Evolutionary conservation across 306 rosid genomes (phyloP).

Genomic region (Prosopis cineraria): DNA sequence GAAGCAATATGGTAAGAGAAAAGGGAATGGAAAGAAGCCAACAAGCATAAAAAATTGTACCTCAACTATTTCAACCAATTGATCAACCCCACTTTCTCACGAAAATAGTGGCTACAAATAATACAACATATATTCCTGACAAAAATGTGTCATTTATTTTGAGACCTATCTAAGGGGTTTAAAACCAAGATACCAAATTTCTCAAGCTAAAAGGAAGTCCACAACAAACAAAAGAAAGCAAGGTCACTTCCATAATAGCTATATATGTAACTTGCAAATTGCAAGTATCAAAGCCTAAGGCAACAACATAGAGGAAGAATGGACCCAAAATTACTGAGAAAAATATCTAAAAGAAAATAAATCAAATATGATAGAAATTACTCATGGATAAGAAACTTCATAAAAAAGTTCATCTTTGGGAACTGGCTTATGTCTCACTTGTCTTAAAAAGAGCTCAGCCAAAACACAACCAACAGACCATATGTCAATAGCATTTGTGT

Average conservation of each 20-base stretch:
- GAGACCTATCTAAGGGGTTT: neutral
- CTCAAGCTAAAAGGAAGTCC: no score
- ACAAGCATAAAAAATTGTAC: slow-evolving; percentile 28
- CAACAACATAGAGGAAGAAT: no score
- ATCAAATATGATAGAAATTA: no score
- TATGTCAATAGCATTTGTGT: slow-evolving; percentile 77
- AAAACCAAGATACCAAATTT: no score
- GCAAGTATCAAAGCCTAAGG: no score
- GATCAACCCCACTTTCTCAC: slow-evolving; percentile 93
- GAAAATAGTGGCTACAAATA: slow-evolving; percentile 82
- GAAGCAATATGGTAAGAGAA: slow-evolving; percentile 6
- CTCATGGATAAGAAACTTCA: no score
- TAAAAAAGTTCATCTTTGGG: no score
- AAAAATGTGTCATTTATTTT: neutral
- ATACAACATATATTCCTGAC: slow-evolving; percentile 31
- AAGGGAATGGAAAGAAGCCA: neutral
- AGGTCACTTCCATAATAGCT: no score
- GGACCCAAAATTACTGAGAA: no score
- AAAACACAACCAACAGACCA: slow-evolving; percentile 96
- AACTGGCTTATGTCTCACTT: slow-evolving; percentile 44
- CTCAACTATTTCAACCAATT: slow-evolving; percentile 87
- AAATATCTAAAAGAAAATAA: no score
- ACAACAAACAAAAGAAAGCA: no score
- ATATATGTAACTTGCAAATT: no score
- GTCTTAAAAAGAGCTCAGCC: slow-evolving; percentile 86